Evolutionary conservation across 306 rosid genomes (phyloP).

Genomic region (Acacia acuminata): DNA sequence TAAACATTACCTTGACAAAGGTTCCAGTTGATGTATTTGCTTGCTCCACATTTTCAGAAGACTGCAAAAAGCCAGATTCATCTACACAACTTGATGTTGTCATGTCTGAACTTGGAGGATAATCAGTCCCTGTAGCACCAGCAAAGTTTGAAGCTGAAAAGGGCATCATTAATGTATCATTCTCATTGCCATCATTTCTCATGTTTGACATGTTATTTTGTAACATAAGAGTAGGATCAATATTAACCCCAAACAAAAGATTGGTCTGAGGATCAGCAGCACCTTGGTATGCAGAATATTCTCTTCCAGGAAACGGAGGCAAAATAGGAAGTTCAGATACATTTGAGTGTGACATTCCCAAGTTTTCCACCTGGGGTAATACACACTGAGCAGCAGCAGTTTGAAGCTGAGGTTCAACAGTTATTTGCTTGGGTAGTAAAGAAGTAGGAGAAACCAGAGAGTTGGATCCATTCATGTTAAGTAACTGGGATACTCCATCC

Average conservation of each 20-base stretch:
- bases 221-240: slow-evolving; percentile 73
- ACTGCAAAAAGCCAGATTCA: slow-evolving; percentile 76
- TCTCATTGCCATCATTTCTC: slow-evolving; percentile 63
- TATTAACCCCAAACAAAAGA: slow-evolving; percentile 79
- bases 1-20: slow-evolving; percentile 74
- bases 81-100: slow-evolving; percentile 67
- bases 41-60: slow-evolving; percentile 73
- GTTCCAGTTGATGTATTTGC: slow-evolving; percentile 63
- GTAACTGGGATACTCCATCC: slow-evolving; percentile 68
- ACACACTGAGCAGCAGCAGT: slow-evolving; percentile 65
- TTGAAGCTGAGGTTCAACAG: slow-evolving; percentile 62
- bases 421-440: slow-evolving; percentile 66
- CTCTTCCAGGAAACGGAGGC: slow-evolving; percentile 92
- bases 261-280: slow-evolving; percentile 75
- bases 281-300: slow-evolving; percentile 70
- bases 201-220: slow-evolving; percentile 69
- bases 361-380: slow-evolving; percentile 59
- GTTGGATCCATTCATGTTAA: slow-evolving; percentile 52
- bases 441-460: slow-evolving; percentile 48
- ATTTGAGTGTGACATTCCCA: slow-evolving; percentile 51
- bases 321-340: slow-evolving; percentile 55
- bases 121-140: slow-evolving; percentile 61
- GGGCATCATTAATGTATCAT: slow-evolving; percentile 51
- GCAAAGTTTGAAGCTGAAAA: slow-evolving; percentile 67
- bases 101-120: slow-evolving; percentile 62